phyloP scores from a whole-genome alignment of 805 yeast genomes.

The Wickerhamomyces rabaulensis region DNA sequence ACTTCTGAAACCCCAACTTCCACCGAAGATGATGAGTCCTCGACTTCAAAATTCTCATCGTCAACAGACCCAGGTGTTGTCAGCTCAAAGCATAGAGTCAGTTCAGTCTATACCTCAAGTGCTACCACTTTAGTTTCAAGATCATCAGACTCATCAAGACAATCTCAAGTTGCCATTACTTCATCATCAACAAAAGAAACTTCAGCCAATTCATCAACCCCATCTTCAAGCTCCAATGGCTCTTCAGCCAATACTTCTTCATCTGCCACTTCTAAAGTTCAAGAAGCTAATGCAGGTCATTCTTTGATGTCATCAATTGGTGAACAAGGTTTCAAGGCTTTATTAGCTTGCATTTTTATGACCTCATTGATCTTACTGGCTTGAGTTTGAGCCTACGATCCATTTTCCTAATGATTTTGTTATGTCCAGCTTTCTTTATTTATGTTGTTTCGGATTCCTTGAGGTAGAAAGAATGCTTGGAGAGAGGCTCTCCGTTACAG shows the following conservation, averaged over 20 bases:
- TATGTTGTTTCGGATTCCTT: background rate
- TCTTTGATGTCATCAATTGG: constrained; percentile 2
- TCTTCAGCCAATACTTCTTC: constrained; percentile 15
- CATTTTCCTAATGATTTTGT: background rate
- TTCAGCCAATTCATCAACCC: constrained; percentile 7
- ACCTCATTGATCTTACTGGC: constrained; percentile 5
- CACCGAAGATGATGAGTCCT: background rate
- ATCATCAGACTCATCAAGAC: constrained; percentile 8
- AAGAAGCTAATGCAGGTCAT: constrained; percentile 6
- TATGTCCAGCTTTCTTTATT: background rate
- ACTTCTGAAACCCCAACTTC: constrained; percentile 4
- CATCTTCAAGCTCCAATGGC: constrained; percentile 7
- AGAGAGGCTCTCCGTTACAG: background rate
- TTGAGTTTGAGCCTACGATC: background rate
- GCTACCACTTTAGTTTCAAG: constrained; percentile 4
- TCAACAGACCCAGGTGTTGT: background rate
- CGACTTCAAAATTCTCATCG: constrained; percentile 7
- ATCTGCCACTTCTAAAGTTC: constrained; percentile 12
- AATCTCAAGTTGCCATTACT: constrained; percentile 1
- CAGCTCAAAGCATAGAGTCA: constrained; percentile 4
- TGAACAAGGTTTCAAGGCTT: constrained; percentile 7
- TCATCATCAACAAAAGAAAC: constrained; percentile 14
- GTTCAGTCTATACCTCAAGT: constrained; percentile 7
- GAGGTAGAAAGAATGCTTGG: background rate
- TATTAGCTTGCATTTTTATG: constrained; percentile 4